Evolutionary conservation across 2,329 filamentous ascomycete genomes (phyloP).

Genomic region (Pseudogymnoascus destructans): DNA sequence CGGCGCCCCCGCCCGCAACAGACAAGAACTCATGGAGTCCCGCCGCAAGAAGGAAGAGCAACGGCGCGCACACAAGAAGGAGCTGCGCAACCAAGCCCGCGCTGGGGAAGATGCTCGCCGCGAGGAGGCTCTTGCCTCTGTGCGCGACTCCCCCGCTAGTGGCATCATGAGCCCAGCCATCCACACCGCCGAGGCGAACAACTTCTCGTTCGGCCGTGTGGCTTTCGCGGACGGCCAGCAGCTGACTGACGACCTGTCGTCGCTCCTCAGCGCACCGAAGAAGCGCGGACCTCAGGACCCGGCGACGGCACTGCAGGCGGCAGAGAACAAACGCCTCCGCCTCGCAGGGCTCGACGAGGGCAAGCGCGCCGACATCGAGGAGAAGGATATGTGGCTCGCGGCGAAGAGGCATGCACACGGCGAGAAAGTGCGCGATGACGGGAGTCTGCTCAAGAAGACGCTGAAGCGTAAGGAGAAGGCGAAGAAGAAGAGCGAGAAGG

Average conservation of each 20-base stretch:
- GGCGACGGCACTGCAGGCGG: constrained; percentile 71
- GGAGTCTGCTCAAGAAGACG: constrained; percentile 78
- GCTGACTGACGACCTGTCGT: constrained; percentile 55
- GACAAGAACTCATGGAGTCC: constrained; percentile 84
- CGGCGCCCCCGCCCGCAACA: constrained; percentile 68
- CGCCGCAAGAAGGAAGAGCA: constrained; percentile 77
- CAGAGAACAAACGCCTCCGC: constrained; percentile 75
- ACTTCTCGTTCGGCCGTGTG: constrained; percentile 84
- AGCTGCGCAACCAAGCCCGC: constrained; percentile 62
- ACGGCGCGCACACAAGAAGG: constrained; percentile 80
- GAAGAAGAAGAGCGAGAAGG: constrained; percentile 84
- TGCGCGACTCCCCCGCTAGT: constrained; percentile 43
- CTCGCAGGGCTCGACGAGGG: constrained; percentile 61
- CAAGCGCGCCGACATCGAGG: constrained; percentile 74
- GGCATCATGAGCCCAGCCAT: constrained; percentile 43
- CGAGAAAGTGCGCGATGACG: constrained; percentile 79
- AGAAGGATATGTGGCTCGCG: constrained; percentile 90
- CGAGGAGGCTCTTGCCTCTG: constrained; percentile 46
- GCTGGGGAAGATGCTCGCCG: constrained; percentile 61
- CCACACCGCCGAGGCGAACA: constrained; percentile 43
- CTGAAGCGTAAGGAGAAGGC: constrained; percentile 81
- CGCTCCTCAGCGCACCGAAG: constrained; percentile 53
- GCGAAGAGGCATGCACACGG: constrained; percentile 82
- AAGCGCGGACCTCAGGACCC: constrained; percentile 75
- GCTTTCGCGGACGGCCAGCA: constrained; percentile 77